Conservation (phyloP, 192 early-diverging fungal species). For the Umbelopsis ramanniana region DNA sequence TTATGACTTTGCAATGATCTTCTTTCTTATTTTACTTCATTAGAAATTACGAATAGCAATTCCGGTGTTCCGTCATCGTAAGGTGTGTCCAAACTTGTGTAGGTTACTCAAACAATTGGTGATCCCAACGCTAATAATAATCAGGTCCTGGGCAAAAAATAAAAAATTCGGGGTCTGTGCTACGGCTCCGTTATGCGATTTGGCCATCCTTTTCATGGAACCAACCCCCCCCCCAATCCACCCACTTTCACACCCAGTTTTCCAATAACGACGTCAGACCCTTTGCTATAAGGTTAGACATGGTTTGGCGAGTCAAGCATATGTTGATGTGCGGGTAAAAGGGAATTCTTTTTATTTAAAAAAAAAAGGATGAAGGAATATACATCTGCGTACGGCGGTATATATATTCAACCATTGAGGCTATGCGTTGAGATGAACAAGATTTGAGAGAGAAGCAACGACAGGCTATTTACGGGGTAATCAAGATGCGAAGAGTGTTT, state of each 20-base stretch:
- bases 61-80: no score
- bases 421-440: not conserved
- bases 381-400: no score
- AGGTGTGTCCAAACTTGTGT: no score
- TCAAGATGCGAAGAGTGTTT: conserved; percentile 81
- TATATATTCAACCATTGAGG: no score
- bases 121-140: not conserved
- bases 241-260: not conserved
- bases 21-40: no score
- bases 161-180: conserved; percentile 6
- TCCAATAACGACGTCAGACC: not conserved
- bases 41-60: no score
- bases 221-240: not conserved
- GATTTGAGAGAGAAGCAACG: not conserved
- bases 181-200: not conserved
- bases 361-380: no score
- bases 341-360: no score
- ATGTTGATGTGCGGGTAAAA: no score
- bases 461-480: conserved; percentile 43
- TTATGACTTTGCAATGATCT: no score
- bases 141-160: not conserved
- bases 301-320: no score
- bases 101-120: not conserved
- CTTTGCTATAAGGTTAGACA: no score
- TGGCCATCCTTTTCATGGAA: conserved; percentile 9